Evolutionary conservation across 2,329 filamentous ascomycete species (phyloP).

Genomic region (Fusarium austroafricanum): DNA sequence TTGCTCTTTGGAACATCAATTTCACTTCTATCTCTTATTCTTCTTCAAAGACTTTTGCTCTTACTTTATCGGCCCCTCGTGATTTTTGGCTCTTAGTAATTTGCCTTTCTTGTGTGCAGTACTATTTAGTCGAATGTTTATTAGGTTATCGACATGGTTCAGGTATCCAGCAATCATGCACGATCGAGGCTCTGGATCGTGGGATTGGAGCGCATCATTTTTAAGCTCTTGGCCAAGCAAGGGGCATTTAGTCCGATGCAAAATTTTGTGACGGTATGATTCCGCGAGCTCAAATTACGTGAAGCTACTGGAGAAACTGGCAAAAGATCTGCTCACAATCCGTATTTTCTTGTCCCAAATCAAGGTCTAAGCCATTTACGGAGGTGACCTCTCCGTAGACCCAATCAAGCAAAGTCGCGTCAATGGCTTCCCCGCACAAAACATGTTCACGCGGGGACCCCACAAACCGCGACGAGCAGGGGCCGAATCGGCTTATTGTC

Average conservation of each 20-base stretch:
- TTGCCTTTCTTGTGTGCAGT: too few relatives aligned
- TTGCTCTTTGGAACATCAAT: background rate
- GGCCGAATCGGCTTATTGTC: conserved; percentile 1
- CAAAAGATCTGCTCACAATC: conserved; percentile 2
- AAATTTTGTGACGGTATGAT: background rate
- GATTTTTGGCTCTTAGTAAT: too few relatives aligned
- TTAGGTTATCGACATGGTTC: too few relatives aligned
- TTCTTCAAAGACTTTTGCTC: too few relatives aligned
- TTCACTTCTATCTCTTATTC: too few relatives aligned
- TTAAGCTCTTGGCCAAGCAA: background rate
- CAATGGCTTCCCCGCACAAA: conserved; percentile 16
- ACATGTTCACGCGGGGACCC: conserved; percentile 22
- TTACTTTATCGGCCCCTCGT: too few relatives aligned
- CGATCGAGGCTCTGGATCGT: too few relatives aligned
- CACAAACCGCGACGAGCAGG: conserved; percentile 10
- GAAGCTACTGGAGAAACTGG: conserved; percentile 7
- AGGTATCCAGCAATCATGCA: too few relatives aligned
- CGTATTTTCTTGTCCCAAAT: background rate
- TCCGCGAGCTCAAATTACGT: background rate
- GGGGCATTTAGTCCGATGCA: background rate
- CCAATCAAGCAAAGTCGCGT: conserved; percentile 14
- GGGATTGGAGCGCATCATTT: conserved; percentile 13
- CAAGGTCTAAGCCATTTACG: background rate
- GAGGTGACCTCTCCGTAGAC: conserved; percentile 15
- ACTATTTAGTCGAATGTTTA: too few relatives aligned